These are phyloP conservation scores for Pseudogymnoascus sp. DNA, from an alignment of 2,329 filamentous ascomycete species.

Conservation along the genomic window DNA sequence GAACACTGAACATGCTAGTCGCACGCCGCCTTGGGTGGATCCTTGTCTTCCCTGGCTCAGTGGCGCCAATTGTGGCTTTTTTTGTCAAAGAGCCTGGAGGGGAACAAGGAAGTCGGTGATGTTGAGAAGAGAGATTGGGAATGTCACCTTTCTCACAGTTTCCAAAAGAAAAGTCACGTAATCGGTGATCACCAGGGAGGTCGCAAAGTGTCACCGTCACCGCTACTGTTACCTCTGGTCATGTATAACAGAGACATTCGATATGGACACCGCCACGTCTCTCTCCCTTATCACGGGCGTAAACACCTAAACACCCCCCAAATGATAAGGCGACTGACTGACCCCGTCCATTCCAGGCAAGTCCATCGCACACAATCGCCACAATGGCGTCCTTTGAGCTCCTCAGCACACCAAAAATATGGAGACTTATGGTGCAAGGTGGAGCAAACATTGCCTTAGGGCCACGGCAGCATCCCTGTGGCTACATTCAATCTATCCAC, in stretches of 20 bases:
- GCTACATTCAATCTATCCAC: background rate
- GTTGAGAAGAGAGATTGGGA: background rate
- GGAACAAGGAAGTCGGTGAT: background rate
- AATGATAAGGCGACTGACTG: background rate
- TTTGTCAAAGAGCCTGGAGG: background rate
- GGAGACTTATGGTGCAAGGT: background rate
- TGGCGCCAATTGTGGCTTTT: conserved; percentile 1
- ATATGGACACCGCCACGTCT: conserved; percentile 3
- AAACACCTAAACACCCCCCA: background rate
- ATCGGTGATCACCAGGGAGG: background rate
- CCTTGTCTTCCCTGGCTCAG: background rate
- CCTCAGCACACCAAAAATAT: background rate
- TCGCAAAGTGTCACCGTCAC: conserved; percentile 1
- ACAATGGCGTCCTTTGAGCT: background rate
- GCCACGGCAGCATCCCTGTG: conserved; percentile 1
- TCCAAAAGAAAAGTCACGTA: background rate
- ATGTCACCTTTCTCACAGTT: background rate
- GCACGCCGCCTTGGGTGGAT: background rate
- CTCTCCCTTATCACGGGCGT: background rate
- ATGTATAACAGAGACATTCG: conserved; percentile 4
- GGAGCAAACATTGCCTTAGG: conserved; percentile 2
- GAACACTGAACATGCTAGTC: background rate
- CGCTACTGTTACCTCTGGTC: background rate
- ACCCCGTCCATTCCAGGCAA: background rate
- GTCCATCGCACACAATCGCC: background rate